Percentiles rank a stretch among this genome's conserved stretches.
These are phyloP conservation scores for Lycium barbarum DNA, from an alignment of 257 asterid genomes.

Conservation along the genomic window DNA sequence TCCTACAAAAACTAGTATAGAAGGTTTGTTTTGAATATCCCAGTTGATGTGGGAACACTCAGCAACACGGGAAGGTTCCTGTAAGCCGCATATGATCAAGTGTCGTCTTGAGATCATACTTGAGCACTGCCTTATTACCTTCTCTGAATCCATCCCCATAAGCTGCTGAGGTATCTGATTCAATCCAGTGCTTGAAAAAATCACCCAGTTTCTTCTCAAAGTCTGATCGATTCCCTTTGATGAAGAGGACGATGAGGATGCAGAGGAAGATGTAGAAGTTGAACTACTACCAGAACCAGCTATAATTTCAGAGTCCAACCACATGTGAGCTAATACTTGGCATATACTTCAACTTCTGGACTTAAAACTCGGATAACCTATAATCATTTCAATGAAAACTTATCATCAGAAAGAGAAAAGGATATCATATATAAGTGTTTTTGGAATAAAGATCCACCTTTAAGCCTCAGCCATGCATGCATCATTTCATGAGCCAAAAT, in stretches of 20 bases:
- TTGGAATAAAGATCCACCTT: no score
- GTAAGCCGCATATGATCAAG: slow-evolving; percentile 76
- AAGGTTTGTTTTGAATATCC: no score
- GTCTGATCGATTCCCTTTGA: slow-evolving; percentile 58
- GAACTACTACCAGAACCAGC: no score
- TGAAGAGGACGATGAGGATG: no score
- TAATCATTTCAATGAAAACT: no score
- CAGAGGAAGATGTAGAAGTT: no score
- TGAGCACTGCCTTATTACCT: slow-evolving; percentile 73
- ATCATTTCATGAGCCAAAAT: slow-evolving; percentile 96
- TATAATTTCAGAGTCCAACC: slow-evolving; percentile 64
- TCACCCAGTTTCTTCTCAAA: slow-evolving; percentile 79
- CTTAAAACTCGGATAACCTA: slow-evolving; percentile 81
- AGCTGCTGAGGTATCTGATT: slow-evolving; percentile 76
- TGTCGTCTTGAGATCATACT: slow-evolving; percentile 77
- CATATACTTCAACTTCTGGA: slow-evolving; percentile 96
- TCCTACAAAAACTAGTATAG: no score
- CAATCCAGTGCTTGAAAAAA: slow-evolving; percentile 89
- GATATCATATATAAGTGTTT: no score
- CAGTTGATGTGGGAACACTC: no score
- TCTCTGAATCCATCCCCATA: slow-evolving; percentile 91
- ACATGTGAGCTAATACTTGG: slow-evolving; percentile 91
- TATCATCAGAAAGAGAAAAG: no score
- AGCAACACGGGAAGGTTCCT: slow-evolving; percentile 74
- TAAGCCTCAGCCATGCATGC: slow-evolving; percentile 95